Conservation (phyloP, 176 grass and related monocot genomes). For the Oryza meyeriana region DNA sequence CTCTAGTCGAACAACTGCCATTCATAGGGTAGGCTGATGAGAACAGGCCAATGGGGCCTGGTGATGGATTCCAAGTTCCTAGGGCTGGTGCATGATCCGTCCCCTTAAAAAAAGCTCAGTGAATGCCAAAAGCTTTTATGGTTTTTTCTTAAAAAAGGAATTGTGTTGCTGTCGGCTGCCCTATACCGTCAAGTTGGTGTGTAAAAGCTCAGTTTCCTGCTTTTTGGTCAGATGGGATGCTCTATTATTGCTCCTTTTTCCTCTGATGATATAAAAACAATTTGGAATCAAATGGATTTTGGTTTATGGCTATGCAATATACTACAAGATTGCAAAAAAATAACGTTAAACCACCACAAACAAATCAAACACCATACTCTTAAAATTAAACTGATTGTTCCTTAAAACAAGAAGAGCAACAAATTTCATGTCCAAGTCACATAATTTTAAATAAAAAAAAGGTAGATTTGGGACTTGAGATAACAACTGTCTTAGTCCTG, state of each 20-base stretch:
- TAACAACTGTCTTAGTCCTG: not conserved
- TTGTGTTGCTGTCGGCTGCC: not conserved
- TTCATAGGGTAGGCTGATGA: no score
- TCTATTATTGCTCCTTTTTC: not conserved
- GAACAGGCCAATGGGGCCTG: no score
- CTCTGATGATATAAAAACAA: not conserved
- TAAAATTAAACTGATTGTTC: not conserved
- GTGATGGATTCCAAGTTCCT: no score
- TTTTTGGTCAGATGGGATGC: slow-evolving; percentile 8
- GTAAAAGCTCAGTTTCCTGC: not conserved
- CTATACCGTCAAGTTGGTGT: not conserved
- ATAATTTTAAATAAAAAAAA: slow-evolving; percentile 24
- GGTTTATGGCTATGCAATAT: no score
- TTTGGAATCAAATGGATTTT: not conserved
- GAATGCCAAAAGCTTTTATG: not conserved
- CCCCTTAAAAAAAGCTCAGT: not conserved
- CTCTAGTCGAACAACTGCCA: no score
- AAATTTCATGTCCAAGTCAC: not conserved
- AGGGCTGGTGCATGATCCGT: not conserved
- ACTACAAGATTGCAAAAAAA: slow-evolving; percentile 11
- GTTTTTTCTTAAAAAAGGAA: not conserved
- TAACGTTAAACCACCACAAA: not conserved
- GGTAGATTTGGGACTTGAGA: not conserved
- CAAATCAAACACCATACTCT: not conserved
- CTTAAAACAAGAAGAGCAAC: not conserved